A percentile compares a stretch with the other conserved stretches of the same genome.
phyloP scores from a whole-genome alignment of 2,329 filamentous ascomycete species.

The Magnaporthales sp. region DNA sequence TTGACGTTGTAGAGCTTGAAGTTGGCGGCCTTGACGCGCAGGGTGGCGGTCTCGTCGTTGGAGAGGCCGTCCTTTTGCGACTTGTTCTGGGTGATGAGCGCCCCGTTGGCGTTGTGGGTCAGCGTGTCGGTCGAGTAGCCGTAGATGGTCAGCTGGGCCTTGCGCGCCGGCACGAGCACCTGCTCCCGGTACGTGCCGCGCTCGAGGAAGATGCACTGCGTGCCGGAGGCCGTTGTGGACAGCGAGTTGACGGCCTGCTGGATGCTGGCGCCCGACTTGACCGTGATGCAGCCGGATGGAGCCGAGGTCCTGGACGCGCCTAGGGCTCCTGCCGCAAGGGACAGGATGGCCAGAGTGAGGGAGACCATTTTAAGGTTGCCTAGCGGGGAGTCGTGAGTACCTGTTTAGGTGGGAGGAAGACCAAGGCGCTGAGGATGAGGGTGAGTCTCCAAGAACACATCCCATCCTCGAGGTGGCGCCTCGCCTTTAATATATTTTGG shows the following conservation, averaged over 20 bases:
- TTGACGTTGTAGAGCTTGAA: conserved; percentile 57
- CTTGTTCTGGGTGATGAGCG: conserved; percentile 38
- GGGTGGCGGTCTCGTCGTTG: conserved; percentile 43
- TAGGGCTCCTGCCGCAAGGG: conserved; percentile 3
- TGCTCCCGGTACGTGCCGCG: conserved; percentile 53
- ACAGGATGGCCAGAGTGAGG: background rate
- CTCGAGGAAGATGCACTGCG: conserved; percentile 55
- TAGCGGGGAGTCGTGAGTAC: background rate
- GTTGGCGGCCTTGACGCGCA: conserved; percentile 34
- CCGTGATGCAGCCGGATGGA: conserved; percentile 2
- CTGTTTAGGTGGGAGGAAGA: background rate
- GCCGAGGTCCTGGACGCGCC: conserved; percentile 4
- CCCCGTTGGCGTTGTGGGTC: conserved; percentile 46
- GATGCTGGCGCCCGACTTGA: conserved; percentile 18
- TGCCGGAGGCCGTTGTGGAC: conserved; percentile 35
- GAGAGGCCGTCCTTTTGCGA: conserved; percentile 34
- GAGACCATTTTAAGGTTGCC: background rate
- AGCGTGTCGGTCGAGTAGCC: conserved; percentile 47
- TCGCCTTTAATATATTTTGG: background rate
- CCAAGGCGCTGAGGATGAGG: background rate
- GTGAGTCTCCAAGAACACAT: background rate
- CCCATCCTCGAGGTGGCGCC: background rate
- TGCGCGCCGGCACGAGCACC: conserved; percentile 40
- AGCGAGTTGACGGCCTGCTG: conserved; percentile 51
- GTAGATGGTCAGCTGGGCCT: conserved; percentile 37